Conservation (phyloP, 192 early-diverging fungal genomes). For the Backusella parvicylindrica region DNA sequence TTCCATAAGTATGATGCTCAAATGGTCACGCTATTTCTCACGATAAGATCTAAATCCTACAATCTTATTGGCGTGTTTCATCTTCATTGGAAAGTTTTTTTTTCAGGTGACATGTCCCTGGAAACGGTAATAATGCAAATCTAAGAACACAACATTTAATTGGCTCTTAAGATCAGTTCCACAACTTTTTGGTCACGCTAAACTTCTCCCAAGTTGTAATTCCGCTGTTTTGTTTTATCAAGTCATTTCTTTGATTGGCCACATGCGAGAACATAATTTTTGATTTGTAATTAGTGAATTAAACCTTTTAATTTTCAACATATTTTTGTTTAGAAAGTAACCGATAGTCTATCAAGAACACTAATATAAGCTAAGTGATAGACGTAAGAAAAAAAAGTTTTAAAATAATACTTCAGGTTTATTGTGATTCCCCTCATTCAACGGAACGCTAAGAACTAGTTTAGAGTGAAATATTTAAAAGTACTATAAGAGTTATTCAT, state of each 20-base stretch:
- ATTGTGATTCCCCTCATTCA: neutral
- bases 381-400: neutral
- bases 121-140: neutral
- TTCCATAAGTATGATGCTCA: neutral
- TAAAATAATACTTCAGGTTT: neutral
- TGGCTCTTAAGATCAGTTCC: neutral
- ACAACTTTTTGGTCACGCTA: neutral
- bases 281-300: neutral
- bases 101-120: neutral
- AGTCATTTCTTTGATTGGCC: neutral
- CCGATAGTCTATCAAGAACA: neutral
- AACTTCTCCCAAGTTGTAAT: neutral
- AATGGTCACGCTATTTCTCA: conserved; percentile 1
- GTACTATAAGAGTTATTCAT: neutral
- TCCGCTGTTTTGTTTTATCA: neutral
- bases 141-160: neutral
- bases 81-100: neutral
- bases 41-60: neutral
- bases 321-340: neutral
- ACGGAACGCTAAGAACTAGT: neutral
- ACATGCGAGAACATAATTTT: neutral
- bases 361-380: neutral
- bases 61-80: neutral
- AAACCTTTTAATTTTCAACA: neutral
- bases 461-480: neutral